These are phyloP conservation scores for Malbranchea cinnamomea DNA, from an alignment of 2,329 filamentous ascomycete species.

Conservation along the genomic window DNA sequence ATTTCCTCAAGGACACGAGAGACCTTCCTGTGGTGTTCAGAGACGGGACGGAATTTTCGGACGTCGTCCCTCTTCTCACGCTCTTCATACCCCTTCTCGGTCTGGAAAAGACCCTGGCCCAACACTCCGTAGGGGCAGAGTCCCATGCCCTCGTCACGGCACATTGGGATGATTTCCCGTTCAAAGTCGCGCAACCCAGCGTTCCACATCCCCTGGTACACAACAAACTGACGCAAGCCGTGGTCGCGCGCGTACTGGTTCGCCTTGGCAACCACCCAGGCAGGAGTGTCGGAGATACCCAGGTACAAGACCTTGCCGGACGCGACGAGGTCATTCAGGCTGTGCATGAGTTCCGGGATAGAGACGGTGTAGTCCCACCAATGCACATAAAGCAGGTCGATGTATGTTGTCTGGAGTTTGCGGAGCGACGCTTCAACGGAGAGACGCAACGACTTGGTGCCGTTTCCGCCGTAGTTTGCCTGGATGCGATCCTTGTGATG, in stretches of 20 bases:
- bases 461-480: slow-evolving; percentile 29
- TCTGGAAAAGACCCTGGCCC: slow-evolving; percentile 37
- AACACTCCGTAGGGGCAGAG: slow-evolving; percentile 40
- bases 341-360: slow-evolving; percentile 53
- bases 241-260: slow-evolving; percentile 26
- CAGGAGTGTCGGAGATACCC: slow-evolving; percentile 26
- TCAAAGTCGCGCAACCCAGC: slow-evolving; percentile 50
- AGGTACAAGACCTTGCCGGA: slow-evolving; percentile 29
- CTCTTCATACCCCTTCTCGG: slow-evolving; percentile 18
- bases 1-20: slow-evolving; percentile 46
- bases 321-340: slow-evolving; percentile 23
- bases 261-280: slow-evolving; percentile 26
- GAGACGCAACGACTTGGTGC: slow-evolving; percentile 17
- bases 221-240: slow-evolving; percentile 25
- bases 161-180: slow-evolving; percentile 56
- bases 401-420: slow-evolving; percentile 22
- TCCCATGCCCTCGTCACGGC: slow-evolving; percentile 45
- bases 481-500: slow-evolving; percentile 25
- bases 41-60: slow-evolving; percentile 11
- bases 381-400: slow-evolving; percentile 25
- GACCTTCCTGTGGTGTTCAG: slow-evolving; percentile 36
- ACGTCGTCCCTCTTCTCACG: slow-evolving; percentile 29
- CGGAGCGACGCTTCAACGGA: slow-evolving; percentile 16
- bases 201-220: slow-evolving; percentile 43
- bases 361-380: slow-evolving; percentile 51